Evolutionary conservation across 2,329 filamentous ascomycete species (phyloP), one percentile per base, ranked within the genome.

Genomic region (Hypoxylon sp.): DNA sequence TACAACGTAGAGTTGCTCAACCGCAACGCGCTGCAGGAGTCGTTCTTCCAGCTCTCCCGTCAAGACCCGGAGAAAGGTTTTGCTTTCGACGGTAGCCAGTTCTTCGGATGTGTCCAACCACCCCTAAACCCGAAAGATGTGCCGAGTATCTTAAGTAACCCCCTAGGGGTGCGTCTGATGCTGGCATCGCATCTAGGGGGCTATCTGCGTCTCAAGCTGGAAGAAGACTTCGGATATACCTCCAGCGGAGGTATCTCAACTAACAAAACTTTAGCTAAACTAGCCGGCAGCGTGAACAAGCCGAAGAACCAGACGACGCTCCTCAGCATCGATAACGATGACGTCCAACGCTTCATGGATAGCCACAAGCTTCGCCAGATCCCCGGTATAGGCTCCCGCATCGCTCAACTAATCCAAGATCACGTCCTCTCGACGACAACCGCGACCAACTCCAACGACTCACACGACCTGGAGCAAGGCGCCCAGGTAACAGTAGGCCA

Each of bases 191-290:
- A 97, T 77, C 80, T 98, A 30, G 93, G 93, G 4, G 82, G 86
- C 28, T 83, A 94, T 73, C 77, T 98, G 24, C 89, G 94, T 11
- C 80, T 84, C 58, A 85, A 87, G 72, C 81, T 98, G 10, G 91
- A 96, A 72, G 81, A 88, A 47, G 83, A 92, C 47, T 90, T 89
- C 72, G 92, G 93, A 1, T 97, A 94, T 77, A 97, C 93, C 0
- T 91, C 91, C 26, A 94, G 94, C 0, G 93, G 92, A 43, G 94
- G 94, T 3, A 88, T 98, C 20, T 90, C 93, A 2, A 96, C 92
- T 0, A 94, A 90, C 72, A 98, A 98, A 77, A 78, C 94, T 4
- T 82, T 97, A 10, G 88, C 91, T 61, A 98, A 98, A 77, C 84
- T 98, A 13, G 91, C 89, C 8, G 94, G 94, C 11, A 91, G 88